Base-by-base conservation (phyloP, 345 rosid genomes). In the Ailanthus altissimus region DNA sequence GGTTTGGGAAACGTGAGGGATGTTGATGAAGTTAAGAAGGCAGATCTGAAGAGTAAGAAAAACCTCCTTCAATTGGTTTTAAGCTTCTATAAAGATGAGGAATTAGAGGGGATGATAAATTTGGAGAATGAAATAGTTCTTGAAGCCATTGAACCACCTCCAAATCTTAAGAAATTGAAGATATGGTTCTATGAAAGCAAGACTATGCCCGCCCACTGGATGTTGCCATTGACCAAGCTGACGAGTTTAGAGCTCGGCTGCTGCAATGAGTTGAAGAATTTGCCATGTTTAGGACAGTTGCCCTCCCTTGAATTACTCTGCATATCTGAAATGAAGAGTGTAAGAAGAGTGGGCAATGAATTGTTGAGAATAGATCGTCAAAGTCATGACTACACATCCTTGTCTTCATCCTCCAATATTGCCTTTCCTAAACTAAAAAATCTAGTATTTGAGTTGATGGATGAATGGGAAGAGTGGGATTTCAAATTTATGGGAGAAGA, bases 251-350 rank as follows among this genome's bases (percentile, higher is more conserved):
- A 13, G 12, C 36, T 78, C 8, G 23, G 8, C 4, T 9, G n/a
- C 28, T 75, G 71, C 20, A 20, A 0, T 5, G 36, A 73, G 18
- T 80, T 71, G 15, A 67, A 53, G 66, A 18, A 5, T 14, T 59
- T 78, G 60, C 73, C 62, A 20, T 60, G 71, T 25, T 59, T 77
- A 9, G 84, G 81, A n/a, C 61, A 47, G 18, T 32, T 82, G n/a
- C 63, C 70, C 8, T 54, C 25, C 9, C 84, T 82, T 12, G 84
- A 56, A 25, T n/a, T 40, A n/a, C 84, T 78, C n/a, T 0, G 10
- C 5, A 20, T 75, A 26, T 23, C n/a, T 40, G 7, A 25, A 4
- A 32, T 80, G 63, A 7, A 16, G 6, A 23, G 26, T 13, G 42
- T 32, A 32, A 32, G 38, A 15, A 28, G 2, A 15, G 42, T 68